A percentile compares a stretch with the other conserved stretches of the same genome.
phyloP scores from a whole-genome alignment of 2,329 filamentous ascomycete genomes.

The Microascus cirrosus region DNA sequence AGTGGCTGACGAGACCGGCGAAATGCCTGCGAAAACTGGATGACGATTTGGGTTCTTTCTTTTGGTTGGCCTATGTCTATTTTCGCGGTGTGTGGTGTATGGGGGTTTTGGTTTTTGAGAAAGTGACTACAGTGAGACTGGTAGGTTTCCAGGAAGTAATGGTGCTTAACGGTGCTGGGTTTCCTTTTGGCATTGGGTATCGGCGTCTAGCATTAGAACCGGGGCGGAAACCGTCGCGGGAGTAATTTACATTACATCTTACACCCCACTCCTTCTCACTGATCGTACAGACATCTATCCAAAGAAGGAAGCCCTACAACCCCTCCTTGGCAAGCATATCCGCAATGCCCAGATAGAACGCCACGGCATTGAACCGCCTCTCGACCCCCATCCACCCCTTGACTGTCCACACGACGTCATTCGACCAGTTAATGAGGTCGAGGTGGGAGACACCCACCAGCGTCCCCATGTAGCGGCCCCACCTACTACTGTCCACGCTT shows the following conservation, averaged over 20 bases:
- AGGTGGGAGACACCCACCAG: slow-evolving; percentile 50
- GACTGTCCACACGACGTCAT: slow-evolving; percentile 42
- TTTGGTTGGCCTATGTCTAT: neutral
- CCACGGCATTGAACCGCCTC: slow-evolving; percentile 54
- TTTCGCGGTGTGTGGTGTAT: neutral
- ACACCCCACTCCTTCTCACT: neutral
- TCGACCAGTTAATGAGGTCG: slow-evolving; percentile 59
- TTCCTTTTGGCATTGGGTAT: neutral
- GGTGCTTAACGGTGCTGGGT: neutral
- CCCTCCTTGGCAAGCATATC: slow-evolving; percentile 65
- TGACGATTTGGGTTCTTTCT: neutral
- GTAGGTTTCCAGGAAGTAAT: neutral
- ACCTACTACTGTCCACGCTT: slow-evolving; percentile 50
- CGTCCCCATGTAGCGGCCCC: slow-evolving; percentile 55
- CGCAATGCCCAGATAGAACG: slow-evolving; percentile 54
- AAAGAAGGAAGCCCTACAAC: slow-evolving; percentile 14
- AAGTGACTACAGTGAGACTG: neutral
- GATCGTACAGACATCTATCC: neutral
- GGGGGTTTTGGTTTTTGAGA: neutral
- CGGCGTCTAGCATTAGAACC: slow-evolving; percentile 3
- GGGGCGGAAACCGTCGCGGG: neutral
- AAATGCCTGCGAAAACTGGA: slow-evolving; percentile 29
- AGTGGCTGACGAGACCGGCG: slow-evolving; percentile 42
- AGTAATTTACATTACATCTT: neutral
- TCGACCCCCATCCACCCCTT: slow-evolving; percentile 40